Evolutionary conservation across 2,329 filamentous ascomycete species (phyloP).

Genomic region (Periconia sp.): DNA sequence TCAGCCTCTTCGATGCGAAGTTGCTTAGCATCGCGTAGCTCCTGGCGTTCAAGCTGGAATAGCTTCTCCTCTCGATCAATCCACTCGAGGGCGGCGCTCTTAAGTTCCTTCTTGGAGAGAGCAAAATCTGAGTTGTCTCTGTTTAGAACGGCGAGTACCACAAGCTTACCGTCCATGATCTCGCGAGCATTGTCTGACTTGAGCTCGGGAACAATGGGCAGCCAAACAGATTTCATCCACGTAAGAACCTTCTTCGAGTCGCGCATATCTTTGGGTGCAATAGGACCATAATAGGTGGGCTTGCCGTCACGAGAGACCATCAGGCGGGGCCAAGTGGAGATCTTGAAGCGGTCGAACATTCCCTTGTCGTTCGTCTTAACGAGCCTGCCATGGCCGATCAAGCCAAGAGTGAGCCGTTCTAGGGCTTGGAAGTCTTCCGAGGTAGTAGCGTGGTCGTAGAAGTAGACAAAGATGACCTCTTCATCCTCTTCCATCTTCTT

Average conservation of each 20-base stretch:
- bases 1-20: conserved; percentile 95
- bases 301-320: conserved; percentile 88
- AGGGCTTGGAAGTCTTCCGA: conserved; percentile 89
- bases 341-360: conserved; percentile 85
- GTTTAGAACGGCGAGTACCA: conserved; percentile 90
- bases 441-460: conserved; percentile 95
- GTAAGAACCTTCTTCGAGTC: conserved; percentile 78
- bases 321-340: conserved; percentile 94
- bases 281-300: conserved; percentile 85
- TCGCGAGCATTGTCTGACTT: conserved; percentile 90
- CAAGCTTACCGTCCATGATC: conserved; percentile 92
- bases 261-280: conserved; percentile 91
- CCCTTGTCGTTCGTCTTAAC: conserved; percentile 86
- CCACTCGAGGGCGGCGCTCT: conserved; percentile 95
- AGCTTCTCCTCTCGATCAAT: conserved; percentile 94
- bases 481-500: conserved; percentile 87
- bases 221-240: conserved; percentile 97
- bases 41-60: conserved; percentile 92
- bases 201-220: conserved; percentile 92
- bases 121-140: conserved; percentile 80
- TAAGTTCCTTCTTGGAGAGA: conserved; percentile 83
- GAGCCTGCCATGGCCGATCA: conserved; percentile 89
- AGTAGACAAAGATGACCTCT: conserved; percentile 96
- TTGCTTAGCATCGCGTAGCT: conserved; percentile 92
- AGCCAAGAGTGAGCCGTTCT: conserved; percentile 81